These are phyloP conservation scores for Babesia caballi DNA, from an alignment of 169 alveolate species.

Conservation along the genomic window DNA sequence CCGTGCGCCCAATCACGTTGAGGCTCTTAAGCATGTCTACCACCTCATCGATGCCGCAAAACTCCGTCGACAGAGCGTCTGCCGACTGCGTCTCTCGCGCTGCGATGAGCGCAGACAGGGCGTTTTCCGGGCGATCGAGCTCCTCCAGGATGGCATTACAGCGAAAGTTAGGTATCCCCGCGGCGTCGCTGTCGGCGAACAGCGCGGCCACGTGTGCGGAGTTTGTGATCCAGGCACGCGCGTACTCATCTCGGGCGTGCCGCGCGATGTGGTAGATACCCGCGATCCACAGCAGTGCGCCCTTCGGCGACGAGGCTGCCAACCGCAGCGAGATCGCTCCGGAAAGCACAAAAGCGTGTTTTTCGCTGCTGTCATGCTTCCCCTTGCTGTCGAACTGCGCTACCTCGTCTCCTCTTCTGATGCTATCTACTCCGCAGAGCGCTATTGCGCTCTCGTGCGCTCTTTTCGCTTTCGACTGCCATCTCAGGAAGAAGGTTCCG, in stretches of 20 bases:
- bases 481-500: slow-evolving; percentile 58
- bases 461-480: slow-evolving; percentile 57
- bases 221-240: slow-evolving; percentile 56
- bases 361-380: not conserved
- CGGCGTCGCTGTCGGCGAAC: slow-evolving; percentile 5
- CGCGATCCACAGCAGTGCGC: slow-evolving; percentile 50
- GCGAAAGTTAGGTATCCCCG: slow-evolving; percentile 7
- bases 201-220: slow-evolving; percentile 2
- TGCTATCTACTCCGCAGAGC: slow-evolving; percentile 24
- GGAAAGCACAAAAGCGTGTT: slow-evolving; percentile 29
- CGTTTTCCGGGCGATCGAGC: not conserved
- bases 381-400: slow-evolving; percentile 15
- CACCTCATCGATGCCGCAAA: not conserved
- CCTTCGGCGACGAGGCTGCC: slow-evolving; percentile 19
- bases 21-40: slow-evolving; percentile 16
- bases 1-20: slow-evolving; percentile 11
- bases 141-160: slow-evolving; percentile 7
- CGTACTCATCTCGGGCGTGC: slow-evolving; percentile 40
- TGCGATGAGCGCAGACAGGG: not conserved
- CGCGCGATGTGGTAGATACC: slow-evolving; percentile 51
- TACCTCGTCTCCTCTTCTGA: slow-evolving; percentile 49
- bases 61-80: not conserved
- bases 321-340: slow-evolving; percentile 45
- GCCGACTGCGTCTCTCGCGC: not conserved
- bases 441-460: slow-evolving; percentile 39